A percentile compares a stretch with the other conserved stretches of the same genome.
These are phyloP conservation scores for Thozetella sp. DNA, from an alignment of 495 filamentous ascomycete species.

Conservation along the genomic window DNA sequence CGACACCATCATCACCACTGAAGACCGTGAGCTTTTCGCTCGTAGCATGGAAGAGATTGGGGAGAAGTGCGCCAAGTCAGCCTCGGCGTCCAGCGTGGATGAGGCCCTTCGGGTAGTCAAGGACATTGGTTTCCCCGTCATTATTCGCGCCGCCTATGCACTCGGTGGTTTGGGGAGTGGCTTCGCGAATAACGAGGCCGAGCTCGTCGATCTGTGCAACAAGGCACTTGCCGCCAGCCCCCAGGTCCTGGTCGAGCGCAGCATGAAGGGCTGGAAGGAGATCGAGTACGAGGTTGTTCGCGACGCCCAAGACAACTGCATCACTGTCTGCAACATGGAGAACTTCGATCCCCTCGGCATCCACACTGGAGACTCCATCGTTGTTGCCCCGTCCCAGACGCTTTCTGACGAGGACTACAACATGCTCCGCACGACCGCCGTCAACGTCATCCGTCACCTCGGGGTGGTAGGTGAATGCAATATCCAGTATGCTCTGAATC, in stretches of 20 bases:
- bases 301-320: slow-evolving; percentile 96
- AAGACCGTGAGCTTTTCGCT: slow-evolving; percentile 95
- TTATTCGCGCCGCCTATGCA: slow-evolving; percentile 95
- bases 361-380: slow-evolving; percentile 97
- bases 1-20: slow-evolving; percentile 96
- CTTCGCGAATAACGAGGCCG: slow-evolving; percentile 88
- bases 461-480: slow-evolving; percentile 99
- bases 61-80: slow-evolving; percentile 97
- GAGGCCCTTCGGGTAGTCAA: slow-evolving; percentile 85
- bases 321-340: slow-evolving; percentile 99
- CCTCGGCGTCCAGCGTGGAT: slow-evolving; percentile 82
- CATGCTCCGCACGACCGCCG: slow-evolving; percentile 97
- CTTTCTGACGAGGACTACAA: slow-evolving; percentile 97
- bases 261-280: slow-evolving; percentile 99
- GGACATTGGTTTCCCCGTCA: slow-evolving; percentile 92
- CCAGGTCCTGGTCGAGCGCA: slow-evolving; percentile 93
- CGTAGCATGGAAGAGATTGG: slow-evolving; percentile 98
- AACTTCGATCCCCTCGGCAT: slow-evolving; percentile 99
- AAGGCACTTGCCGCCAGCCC: slow-evolving; percentile 94
- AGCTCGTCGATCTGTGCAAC: slow-evolving; percentile 88
- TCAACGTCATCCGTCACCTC: slow-evolving; percentile 96
- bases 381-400: slow-evolving; percentile 95
- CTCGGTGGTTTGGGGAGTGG: slow-evolving; percentile 94
- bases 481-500: slow-evolving; percentile 97
- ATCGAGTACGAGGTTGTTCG: slow-evolving; percentile 98